Percentiles rank a stretch among this genome's conserved stretches.
phyloP scores from a whole-genome alignment of 139 green algal species.

The Coelastrella sp. region DNA sequence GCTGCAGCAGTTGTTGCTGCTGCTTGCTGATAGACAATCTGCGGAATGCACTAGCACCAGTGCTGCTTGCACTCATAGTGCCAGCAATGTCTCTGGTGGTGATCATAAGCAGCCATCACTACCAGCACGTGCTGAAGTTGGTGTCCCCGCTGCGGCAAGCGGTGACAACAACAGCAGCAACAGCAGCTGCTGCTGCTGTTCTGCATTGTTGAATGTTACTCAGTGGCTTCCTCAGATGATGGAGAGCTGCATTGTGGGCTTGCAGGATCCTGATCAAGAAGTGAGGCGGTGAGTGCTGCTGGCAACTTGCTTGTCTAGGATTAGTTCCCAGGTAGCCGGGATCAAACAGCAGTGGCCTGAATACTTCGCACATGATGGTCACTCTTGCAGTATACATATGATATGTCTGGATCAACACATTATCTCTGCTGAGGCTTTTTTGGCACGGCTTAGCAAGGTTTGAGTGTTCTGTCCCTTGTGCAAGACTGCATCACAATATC shows the following conservation, averaged over 20 bases:
- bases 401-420: no score
- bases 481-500: no score
- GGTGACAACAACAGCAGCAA: not conserved
- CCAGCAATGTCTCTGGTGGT: not conserved
- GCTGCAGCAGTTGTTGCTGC: conserved; percentile 16
- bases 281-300: not conserved
- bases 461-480: no score
- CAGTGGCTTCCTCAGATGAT: not conserved
- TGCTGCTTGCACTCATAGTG: not conserved
- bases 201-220: not conserved
- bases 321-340: no score
- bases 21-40: not conserved
- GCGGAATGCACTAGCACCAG: not conserved
- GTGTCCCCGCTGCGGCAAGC: not conserved
- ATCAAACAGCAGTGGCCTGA: no score
- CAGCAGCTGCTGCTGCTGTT: not conserved
- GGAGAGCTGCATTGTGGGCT: not conserved
- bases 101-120: not conserved
- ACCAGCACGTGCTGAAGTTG: not conserved
- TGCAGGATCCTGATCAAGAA: not conserved
- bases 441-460: no score
- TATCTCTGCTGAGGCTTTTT: no score
- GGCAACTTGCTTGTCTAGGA: not conserved
- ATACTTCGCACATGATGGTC: no score
- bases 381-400: no score